A percentile compares a stretch with the other conserved stretches of the same genome.
These are phyloP conservation scores for Apiotrichum mycotoxinovorans DNA, from an alignment of 1,284 basidiomycete genomes.

Conservation along the genomic window DNA sequence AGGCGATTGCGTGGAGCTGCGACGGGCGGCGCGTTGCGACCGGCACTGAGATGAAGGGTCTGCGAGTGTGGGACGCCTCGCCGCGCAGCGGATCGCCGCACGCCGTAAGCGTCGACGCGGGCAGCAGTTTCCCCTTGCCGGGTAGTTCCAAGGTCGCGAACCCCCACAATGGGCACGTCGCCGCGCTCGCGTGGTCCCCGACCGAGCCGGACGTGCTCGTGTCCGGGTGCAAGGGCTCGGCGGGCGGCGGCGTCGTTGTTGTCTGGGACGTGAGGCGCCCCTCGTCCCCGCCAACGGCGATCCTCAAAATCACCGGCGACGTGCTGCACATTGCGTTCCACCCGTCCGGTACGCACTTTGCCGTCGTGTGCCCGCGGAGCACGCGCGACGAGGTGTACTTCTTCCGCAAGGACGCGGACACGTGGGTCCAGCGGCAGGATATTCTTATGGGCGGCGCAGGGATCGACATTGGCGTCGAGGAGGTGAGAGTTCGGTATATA, in stretches of 20 bases:
- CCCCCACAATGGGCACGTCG: slow-evolving; percentile 41
- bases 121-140: slow-evolving; percentile 20
- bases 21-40: slow-evolving; percentile 29
- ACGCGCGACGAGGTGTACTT: slow-evolving; percentile 40
- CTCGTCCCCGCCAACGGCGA: slow-evolving; percentile 22
- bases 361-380: slow-evolving; percentile 32
- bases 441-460: slow-evolving; percentile 31
- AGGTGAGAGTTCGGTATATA: slow-evolving; percentile 24
- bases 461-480: slow-evolving; percentile 34
- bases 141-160: slow-evolving; percentile 23
- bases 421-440: slow-evolving; percentile 38
- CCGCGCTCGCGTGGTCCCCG: slow-evolving; percentile 40
- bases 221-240: slow-evolving; percentile 35
- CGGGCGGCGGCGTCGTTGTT: slow-evolving; percentile 25
- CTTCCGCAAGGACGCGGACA: slow-evolving; percentile 27
- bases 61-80: slow-evolving; percentile 27
- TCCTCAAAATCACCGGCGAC: slow-evolving; percentile 38
- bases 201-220: slow-evolving; percentile 35
- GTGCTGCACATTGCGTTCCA: slow-evolving; percentile 42
- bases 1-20: slow-evolving; percentile 27
- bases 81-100: background rate
- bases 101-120: slow-evolving; percentile 5
- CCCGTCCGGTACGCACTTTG: slow-evolving; percentile 40
- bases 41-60: slow-evolving; percentile 27
- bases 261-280: slow-evolving; percentile 35